Conservation (phyloP, 2,329 filamentous ascomycete species). For the Colletotrichum tanaceti region DNA sequence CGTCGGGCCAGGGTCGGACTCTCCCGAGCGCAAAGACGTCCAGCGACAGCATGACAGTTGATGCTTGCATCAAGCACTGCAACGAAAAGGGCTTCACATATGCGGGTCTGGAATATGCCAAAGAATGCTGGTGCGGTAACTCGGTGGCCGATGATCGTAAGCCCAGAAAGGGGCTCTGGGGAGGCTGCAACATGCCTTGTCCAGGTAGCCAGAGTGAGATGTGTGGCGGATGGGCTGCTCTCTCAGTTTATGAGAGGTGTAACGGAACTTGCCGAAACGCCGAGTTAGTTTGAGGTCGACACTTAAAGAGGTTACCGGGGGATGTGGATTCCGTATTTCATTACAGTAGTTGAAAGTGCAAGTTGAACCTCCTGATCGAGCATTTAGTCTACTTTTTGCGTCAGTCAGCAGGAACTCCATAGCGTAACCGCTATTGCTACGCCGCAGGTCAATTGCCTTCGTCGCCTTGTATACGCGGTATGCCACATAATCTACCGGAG, state of each 20-base stretch:
- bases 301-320: not conserved
- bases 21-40: conserved; percentile 47
- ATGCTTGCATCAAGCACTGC: conserved; percentile 50
- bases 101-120: conserved; percentile 53
- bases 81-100: conserved; percentile 46
- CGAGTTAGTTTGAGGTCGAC: conserved; percentile 29
- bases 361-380: not conserved
- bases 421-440: not conserved
- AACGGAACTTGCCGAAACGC: conserved; percentile 45
- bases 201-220: conserved; percentile 30
- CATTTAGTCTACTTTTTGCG: not conserved
- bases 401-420: not conserved
- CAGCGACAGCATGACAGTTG: conserved; percentile 50
- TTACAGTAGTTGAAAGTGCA: not conserved
- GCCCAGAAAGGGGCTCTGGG: conserved; percentile 55
- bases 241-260: conserved; percentile 53
- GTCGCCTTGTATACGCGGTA: not conserved
- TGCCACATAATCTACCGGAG: not conserved
- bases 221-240: conserved; percentile 45
- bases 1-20: conserved; percentile 46
- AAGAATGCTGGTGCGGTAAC: conserved; percentile 54
- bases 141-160: conserved; percentile 40
- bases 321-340: not conserved
- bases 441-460: not conserved
- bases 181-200: conserved; percentile 51